phyloP scores from a whole-genome alignment of 768 basidiomycete genomes.

The Boletus tylopilopsis region DNA sequence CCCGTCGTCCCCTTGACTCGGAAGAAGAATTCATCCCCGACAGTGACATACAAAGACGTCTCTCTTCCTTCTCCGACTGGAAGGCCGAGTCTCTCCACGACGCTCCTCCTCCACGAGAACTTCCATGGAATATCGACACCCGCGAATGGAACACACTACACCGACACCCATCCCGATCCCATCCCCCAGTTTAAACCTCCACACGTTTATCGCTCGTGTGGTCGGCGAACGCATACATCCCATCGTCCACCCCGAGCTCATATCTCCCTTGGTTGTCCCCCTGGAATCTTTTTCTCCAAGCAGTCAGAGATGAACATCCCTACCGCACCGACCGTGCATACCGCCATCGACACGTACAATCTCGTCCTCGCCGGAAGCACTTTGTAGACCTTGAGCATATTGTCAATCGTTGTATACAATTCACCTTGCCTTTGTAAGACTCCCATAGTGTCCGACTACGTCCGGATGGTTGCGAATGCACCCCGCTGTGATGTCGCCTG shows the following conservation, averaged over 20 bases:
- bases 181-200: conserved; percentile 3
- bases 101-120: conserved; percentile 12
- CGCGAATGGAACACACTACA: conserved; percentile 14
- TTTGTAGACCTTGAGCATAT: conserved; percentile 25
- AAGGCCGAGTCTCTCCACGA: not conserved
- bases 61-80: not conserved
- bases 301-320: conserved; percentile 51
- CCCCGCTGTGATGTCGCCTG: not conserved
- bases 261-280: not conserved
- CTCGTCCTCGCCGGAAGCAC: conserved; percentile 54
- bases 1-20: conserved; percentile 27
- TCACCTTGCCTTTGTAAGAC: conserved; percentile 39
- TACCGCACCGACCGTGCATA: conserved; percentile 43
- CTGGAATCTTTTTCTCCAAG: conserved; percentile 42
- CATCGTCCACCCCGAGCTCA: not conserved
- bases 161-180: conserved; percentile 18
- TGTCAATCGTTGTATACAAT: conserved; percentile 2
- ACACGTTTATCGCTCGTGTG: not conserved
- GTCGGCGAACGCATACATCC: conserved; percentile 13
- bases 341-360: conserved; percentile 45
- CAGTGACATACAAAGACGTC: conserved; percentile 55
- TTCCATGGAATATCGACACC: conserved; percentile 24
- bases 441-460: conserved; percentile 35
- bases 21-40: conserved; percentile 68
- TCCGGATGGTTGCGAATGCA: conserved; percentile 5